Conservation (phyloP, 768 basidiomycete genomes). For the Cubamyces sp. region DNA sequence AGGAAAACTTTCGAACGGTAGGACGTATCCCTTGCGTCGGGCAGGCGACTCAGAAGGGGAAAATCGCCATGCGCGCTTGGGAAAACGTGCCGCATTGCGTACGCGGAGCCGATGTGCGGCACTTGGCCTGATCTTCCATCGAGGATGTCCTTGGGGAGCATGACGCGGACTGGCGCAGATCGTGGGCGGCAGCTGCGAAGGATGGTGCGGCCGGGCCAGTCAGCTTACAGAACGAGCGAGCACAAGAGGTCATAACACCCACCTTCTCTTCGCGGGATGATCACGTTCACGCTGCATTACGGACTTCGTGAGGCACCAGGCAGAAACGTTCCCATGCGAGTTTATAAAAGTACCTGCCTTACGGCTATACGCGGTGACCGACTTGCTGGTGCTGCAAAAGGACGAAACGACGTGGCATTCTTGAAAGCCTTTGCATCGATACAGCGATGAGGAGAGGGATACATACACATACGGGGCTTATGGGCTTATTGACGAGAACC, state of each 20-base stretch:
- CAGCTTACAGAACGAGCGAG: neutral
- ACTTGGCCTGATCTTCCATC: neutral
- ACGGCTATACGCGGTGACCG: neutral
- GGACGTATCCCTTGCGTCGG: neutral
- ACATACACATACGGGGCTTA: constrained; percentile 26
- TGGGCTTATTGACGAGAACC: constrained; percentile 9
- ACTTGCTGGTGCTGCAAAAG: neutral
- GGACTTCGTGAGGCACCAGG: neutral
- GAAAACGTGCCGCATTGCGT: neutral
- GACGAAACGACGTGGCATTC: neutral
- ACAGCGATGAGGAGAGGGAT: constrained; percentile 15
- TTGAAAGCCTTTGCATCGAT: constrained; percentile 14
- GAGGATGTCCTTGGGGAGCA: neutral
- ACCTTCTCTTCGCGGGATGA: constrained; percentile 3
- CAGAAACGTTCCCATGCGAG: neutral
- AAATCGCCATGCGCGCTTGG: constrained; percentile 1
- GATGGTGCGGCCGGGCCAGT: neutral
- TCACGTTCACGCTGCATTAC: constrained; percentile 5
- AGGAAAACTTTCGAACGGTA: neutral
- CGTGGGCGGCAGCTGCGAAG: neutral
- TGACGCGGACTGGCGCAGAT: neutral
- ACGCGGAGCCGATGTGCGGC: constrained; percentile 4
- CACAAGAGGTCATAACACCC: constrained; percentile 9
- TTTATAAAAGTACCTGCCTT: constrained; percentile 2
- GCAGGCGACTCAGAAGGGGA: too few species aligned